Conservation (phyloP, 2,329 filamentous ascomycete species). For the Verticillium dahliae region DNA sequence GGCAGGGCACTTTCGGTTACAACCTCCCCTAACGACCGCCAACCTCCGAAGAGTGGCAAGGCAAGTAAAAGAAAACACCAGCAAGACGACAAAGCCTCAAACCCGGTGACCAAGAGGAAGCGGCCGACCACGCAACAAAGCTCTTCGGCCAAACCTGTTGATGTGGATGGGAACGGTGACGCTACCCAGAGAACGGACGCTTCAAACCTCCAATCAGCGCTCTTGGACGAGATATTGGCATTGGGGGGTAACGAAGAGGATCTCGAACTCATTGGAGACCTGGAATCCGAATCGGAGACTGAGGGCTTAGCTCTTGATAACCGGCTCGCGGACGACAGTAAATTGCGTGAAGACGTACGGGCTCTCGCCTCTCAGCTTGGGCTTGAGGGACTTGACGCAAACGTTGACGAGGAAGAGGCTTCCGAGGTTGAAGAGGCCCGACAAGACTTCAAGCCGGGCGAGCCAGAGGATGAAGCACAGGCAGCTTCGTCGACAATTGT, state of each 20-base stretch:
- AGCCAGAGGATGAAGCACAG: conserved; percentile 20
- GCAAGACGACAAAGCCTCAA: background rate
- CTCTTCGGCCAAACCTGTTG: conserved; percentile 22
- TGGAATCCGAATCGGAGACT: conserved; percentile 31
- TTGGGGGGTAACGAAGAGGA: conserved; percentile 62
- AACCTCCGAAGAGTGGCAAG: background rate
- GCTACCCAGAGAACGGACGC: background rate
- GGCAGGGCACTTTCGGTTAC: background rate
- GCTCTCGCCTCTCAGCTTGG: conserved; percentile 11
- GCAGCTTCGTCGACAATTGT: background rate
- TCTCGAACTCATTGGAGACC: conserved; percentile 51
- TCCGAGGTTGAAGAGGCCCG: conserved; percentile 26
- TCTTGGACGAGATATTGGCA: conserved; percentile 55
- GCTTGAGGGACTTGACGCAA: conserved; percentile 10
- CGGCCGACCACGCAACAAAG: conserved; percentile 33
- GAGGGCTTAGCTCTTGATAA: conserved; percentile 7
- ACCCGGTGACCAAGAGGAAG: background rate
- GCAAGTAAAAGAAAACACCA: conserved; percentile 5
- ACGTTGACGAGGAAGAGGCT: conserved; percentile 22
- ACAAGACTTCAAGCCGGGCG: conserved; percentile 20
- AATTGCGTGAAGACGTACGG: conserved; percentile 6
- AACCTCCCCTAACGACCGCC: background rate
- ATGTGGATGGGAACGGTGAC: background rate
- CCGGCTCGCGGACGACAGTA: conserved; percentile 2
- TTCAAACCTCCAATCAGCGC: background rate